Evolutionary conservation across 176 grass and related monocot genomes (phyloP), one percentile per base, ranked within the genome.

Genomic region (Oryza punctata): DNA sequence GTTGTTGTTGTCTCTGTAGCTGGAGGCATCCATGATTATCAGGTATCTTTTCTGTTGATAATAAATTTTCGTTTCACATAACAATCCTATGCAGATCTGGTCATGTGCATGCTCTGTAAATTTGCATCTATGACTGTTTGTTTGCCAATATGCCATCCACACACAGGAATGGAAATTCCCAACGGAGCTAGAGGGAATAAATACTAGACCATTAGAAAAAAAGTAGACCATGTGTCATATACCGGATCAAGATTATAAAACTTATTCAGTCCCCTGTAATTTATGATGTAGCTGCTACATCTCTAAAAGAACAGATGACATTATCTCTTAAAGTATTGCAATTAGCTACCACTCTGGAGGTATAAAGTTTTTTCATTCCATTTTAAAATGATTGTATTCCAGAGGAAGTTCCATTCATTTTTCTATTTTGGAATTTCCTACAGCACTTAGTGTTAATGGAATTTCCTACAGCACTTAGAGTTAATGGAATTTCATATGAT

Each of bases 11-110:
- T 96, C 72, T 98, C 96, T 86, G 37, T 98, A 80, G 83, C 91
- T 40, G 96, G 96, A 59, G 96, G 96, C 29, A 90, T 98, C 65
- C 72, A 94, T 87, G 96, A 98, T 89, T 98, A 98, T 81, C 96
- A 98, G 96, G 96, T 98, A 87, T 70, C 70, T 15, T 67, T 69
- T 76, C 88, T 82, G 4, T 33, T 79, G 59, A 28, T n/a, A 45
- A 59, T 12, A 49, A 59, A 72, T 72, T 82, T 49, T 73, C 63
- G 18, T 61, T 69, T 70, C 67, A 54, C 63, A 68, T 57, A 83
- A 29, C 45, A 87, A 69, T 69, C 0, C 25, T 37, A 73, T 86
- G 21, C 67, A 73, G 14, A 78, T 80, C 66, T 33, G 18, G 28
- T 89, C 82, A 45, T 73, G 14, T 63, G 15, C 72, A 35, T 90